These are phyloP conservation scores for Erythrobasidium hasegawianum DNA, from an alignment of 1,284 basidiomycete species.

Conservation along the genomic window DNA sequence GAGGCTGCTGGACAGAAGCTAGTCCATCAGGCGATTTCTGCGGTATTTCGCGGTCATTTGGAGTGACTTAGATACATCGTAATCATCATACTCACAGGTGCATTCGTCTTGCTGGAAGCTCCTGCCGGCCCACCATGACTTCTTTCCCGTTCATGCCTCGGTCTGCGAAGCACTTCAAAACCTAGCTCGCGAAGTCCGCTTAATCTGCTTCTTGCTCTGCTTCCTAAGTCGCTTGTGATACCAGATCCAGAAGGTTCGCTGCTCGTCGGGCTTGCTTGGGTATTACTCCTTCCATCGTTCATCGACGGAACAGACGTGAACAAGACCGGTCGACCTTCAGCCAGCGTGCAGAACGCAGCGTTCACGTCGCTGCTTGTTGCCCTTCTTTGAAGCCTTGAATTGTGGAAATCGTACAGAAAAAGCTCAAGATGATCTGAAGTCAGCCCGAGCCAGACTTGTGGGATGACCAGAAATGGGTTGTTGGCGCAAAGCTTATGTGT, in stretches of 20 bases:
- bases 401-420: too few species aligned
- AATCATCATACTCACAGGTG: too few species aligned
- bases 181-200: constrained; percentile 27
- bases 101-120: neutral
- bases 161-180: constrained; percentile 16
- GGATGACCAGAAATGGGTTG: too few species aligned
- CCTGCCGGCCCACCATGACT: constrained; percentile 6
- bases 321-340: too few species aligned
- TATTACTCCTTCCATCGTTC: constrained; percentile 1
- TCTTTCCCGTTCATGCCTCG: constrained; percentile 30
- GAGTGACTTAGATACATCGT: neutral
- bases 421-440: too few species aligned
- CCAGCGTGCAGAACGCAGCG: too few species aligned
- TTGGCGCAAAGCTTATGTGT: too few species aligned
- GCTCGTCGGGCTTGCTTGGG: too few species aligned
- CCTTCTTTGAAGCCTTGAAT: too few species aligned
- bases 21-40: constrained; percentile 23
- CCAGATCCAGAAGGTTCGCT: too few species aligned
- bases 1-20: constrained; percentile 6
- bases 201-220: constrained; percentile 21
- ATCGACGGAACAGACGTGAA: neutral
- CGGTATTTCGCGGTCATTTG: neutral
- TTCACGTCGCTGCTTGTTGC: too few species aligned
- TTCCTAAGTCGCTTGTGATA: neutral
- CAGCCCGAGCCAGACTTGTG: too few species aligned